Conservation (phyloP, 768 basidiomycete genomes). For the Sistotremastrum niveocremeum region DNA sequence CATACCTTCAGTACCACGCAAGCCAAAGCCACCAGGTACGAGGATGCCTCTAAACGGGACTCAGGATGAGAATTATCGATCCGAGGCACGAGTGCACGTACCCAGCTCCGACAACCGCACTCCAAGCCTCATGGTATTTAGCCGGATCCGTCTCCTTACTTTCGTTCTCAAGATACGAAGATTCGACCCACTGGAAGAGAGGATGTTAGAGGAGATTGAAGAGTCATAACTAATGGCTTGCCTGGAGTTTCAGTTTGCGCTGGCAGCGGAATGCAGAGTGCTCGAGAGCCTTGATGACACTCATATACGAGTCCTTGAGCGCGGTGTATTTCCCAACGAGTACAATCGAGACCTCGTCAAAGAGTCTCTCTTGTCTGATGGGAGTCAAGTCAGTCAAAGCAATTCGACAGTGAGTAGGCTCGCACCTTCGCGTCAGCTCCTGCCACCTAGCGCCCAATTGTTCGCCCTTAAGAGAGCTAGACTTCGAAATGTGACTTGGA, state of each 20-base stretch:
- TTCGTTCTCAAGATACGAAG: slow-evolving; percentile 76
- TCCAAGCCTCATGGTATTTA: slow-evolving; percentile 92
- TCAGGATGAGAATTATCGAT: not conserved
- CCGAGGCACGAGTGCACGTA: slow-evolving; percentile 22
- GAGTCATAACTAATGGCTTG: slow-evolving; percentile 20
- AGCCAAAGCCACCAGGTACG: slow-evolving; percentile 92
- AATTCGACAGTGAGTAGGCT: slow-evolving; percentile 2
- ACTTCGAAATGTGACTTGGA: slow-evolving; percentile 35
- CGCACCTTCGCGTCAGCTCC: slow-evolving; percentile 68
- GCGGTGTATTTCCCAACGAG: slow-evolving; percentile 97
- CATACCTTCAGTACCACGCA: slow-evolving; percentile 94
- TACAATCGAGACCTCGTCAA: slow-evolving; percentile 78
- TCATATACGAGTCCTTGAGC: slow-evolving; percentile 97
- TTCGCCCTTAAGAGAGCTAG: slow-evolving; percentile 47
- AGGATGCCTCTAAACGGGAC: slow-evolving; percentile 67
- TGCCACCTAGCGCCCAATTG: slow-evolving; percentile 68
- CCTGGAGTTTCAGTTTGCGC: slow-evolving; percentile 70
- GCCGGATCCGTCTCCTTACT: slow-evolving; percentile 70
- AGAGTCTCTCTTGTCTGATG: slow-evolving; percentile 80
- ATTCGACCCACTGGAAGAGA: slow-evolving; percentile 77
- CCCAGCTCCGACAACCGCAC: slow-evolving; percentile 81
- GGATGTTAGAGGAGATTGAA: not conserved
- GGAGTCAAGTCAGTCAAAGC: slow-evolving; percentile 1
- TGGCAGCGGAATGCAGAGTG: slow-evolving; percentile 92
- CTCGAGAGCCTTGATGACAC: slow-evolving; percentile 90